Base-by-base conservation (phyloP, 2,329 filamentous ascomycete species). In the Penicillium sp. region DNA sequence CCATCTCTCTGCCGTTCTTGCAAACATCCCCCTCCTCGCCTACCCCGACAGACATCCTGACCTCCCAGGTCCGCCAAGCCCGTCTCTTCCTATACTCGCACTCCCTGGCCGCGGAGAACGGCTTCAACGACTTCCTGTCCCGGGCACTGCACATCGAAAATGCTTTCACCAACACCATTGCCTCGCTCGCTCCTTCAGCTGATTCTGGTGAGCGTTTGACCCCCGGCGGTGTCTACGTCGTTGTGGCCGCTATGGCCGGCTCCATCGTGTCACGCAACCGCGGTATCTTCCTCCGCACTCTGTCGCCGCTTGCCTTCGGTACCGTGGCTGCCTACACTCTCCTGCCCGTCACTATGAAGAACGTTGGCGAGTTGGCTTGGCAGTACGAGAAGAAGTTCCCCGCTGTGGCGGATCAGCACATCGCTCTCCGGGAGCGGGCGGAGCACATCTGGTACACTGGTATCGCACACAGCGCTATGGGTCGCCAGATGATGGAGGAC, bases 221-320 rank as follows among this genome's bases (percentile, higher is more conserved):
- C 78, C 95, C 95, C 33, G 93, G 93, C 26, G 82, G 87, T 58
- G 86, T 98, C 65, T 98, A 98, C 79, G 92, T 98, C 47, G 84
- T 97, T 29, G 93, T 99, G 48, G 89, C 93, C 43, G 88, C 91
- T 68, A 97, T 99, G 93, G 91, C 95, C 35, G 95, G 93, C 66
- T 92, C 87, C 76, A 98, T 99, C 73, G 81, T 97, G 54, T 87
- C 90, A 54, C 87, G 93, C 62, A 96, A 96, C 81, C 87, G 93
- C 67, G 93, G 90, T 75, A 83, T 98, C 61, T 74, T 96, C 61
- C 80, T 99, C 53, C 87, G 95, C 65, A 87, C 88, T 53, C 81
- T 87, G 2, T 83, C 90, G 2, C 95, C 95, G 11, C 76, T 93
- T 49, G 87, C 88, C 21, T 86, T 97, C 44, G 95, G 93, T 64